Evolutionary conservation across 345 rosid species (phyloP).

Genomic region (Pugionium cornutum): DNA sequence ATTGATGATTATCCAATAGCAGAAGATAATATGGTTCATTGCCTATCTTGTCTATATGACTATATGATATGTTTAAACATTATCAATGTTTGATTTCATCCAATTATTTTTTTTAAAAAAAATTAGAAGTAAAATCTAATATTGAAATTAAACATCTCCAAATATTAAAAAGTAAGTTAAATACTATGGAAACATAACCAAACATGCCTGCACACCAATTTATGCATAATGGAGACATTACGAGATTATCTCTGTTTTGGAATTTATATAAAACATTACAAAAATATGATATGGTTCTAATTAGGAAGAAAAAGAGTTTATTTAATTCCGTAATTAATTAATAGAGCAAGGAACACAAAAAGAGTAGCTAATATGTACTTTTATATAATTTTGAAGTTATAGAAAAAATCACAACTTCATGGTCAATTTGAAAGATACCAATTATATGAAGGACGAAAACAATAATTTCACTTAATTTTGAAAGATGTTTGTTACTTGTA

Average conservation of each 20-base stretch:
- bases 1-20: constrained; percentile 23
- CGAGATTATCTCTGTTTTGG: not conserved
- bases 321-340: not conserved
- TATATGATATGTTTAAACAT: not conserved
- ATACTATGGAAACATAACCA: not conserved
- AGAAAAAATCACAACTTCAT: constrained; percentile 2
- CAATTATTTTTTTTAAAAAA: too few relatives aligned
- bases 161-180: not conserved
- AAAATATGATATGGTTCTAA: not conserved
- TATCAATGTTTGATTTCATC: not conserved
- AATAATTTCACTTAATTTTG: not conserved
- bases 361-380: not conserved
- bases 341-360: constrained; percentile 8
- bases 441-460: constrained; percentile 4
- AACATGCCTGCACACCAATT: not conserved
- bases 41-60: constrained; percentile 15
- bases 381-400: not conserved
- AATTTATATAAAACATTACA: not conserved
- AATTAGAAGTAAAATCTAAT: not conserved
- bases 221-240: not conserved
- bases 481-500: constrained; percentile 24
- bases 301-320: not conserved
- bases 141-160: not conserved
- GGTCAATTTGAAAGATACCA: not conserved
- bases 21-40: constrained; percentile 9